Conservation (phyloP, 768 basidiomycete genomes). For the Cystobasidiopsis lactophilus region DNA sequence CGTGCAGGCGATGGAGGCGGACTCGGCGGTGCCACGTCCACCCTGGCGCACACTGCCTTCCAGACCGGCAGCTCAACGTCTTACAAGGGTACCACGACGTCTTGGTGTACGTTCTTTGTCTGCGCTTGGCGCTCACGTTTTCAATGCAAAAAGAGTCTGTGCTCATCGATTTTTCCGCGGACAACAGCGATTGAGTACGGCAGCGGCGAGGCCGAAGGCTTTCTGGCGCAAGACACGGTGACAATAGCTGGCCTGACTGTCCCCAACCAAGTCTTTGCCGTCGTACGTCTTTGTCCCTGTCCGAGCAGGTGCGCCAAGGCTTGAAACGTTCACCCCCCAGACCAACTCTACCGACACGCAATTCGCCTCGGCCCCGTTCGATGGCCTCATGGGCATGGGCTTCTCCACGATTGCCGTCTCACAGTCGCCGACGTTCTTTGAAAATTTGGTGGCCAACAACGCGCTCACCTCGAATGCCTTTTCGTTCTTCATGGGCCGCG, state of each 20-base stretch:
- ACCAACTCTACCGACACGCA: slow-evolving; percentile 9
- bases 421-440: slow-evolving; percentile 17
- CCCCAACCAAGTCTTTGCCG: slow-evolving; percentile 29
- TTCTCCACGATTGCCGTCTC: slow-evolving; percentile 18
- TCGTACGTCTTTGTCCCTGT: slow-evolving; percentile 18
- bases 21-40: too few relatives aligned
- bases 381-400: slow-evolving; percentile 18
- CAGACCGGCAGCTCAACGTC: neutral
- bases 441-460: slow-evolving; percentile 14
- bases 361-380: slow-evolving; percentile 9
- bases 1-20: too few relatives aligned
- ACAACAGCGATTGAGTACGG: slow-evolving; percentile 6
- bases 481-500: slow-evolving; percentile 14
- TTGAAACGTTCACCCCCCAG: too few relatives aligned
- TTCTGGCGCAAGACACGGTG: slow-evolving; percentile 3
- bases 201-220: slow-evolving; percentile 6
- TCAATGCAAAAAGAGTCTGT: too few relatives aligned
- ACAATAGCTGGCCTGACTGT: slow-evolving; percentile 30
- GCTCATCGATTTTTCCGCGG: too few relatives aligned
- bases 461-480: slow-evolving; percentile 11
- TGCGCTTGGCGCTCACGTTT: neutral
- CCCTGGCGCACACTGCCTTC: slow-evolving; percentile 9
- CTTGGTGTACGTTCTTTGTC: neutral
- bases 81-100: neutral
- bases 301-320: too few relatives aligned